Evolutionary conservation across 306 rosid species (phyloP), one percentile per base, ranked within the genome.

Genomic region (Boehmeria nivea): DNA sequence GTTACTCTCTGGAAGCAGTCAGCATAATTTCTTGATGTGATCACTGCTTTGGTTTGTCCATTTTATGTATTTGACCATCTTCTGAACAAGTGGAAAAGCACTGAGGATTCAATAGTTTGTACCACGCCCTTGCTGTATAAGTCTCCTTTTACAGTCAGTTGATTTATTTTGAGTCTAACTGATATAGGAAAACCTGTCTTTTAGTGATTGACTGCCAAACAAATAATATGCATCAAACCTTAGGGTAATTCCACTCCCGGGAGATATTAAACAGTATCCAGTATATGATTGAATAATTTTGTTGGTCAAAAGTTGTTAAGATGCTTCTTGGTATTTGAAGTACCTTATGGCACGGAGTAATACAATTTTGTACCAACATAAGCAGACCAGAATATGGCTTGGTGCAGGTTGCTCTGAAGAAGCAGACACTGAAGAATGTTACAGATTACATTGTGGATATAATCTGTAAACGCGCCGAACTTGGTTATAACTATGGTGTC

Each of bases 391-490:
- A 49, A 55, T 53, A 38, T 72, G 40, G 37, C 61, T 70, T 53
- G 64, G 64, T 71, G 64, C 86, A 93, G 99, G 99, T 88, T 79
- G 96, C 94, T 62, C 94, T 76, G 51, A 86, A 88, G 83, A 93
- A 85, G 78, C 84, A 64, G 78, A 87, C 99, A 1, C 78, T 93
- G 81, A 93, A 93, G 81, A 85, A 78, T 79, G 99, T 93, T 46
- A 88, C 96, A 11, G 96, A 93, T 83, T 76, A 88, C 70, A 85
- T 93, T 13, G 99, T 93, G 1, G 86, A 83, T 74, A 73, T 93
- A 68, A 63, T 93, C 67, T 71, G 78, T 66, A 87, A 83, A 76
- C 85, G 96, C 71, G 76, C 86, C 26, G 80, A 76, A 64, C 71
- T 51, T 63, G 88, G 81, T 51, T 88, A 73, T 63, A 93, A 93